These are phyloP conservation scores for Fusarium sp. DNA, from an alignment of 2,329 filamentous ascomycete species.

Conservation along the genomic window DNA sequence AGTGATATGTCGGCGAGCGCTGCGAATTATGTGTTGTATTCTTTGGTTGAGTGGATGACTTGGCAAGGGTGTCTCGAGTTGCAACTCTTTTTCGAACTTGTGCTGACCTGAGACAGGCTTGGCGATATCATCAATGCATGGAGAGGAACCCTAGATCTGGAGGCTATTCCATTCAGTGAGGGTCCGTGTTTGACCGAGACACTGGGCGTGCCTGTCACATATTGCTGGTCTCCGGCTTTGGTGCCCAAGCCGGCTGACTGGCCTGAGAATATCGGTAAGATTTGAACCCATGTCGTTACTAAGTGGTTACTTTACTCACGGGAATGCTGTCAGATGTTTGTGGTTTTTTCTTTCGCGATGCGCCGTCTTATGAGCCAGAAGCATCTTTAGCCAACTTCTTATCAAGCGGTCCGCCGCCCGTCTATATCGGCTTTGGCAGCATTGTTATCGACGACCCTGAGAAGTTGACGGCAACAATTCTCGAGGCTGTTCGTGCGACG, in stretches of 20 bases:
- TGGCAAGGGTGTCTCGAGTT: slow-evolving; percentile 81
- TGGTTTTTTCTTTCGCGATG: slow-evolving; percentile 72
- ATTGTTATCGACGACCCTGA: slow-evolving; percentile 78
- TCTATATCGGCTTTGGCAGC: slow-evolving; percentile 79
- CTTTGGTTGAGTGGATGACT: slow-evolving; percentile 78
- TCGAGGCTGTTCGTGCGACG: slow-evolving; percentile 69
- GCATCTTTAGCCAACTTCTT: slow-evolving; percentile 66
- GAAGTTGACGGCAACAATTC: slow-evolving; percentile 71
- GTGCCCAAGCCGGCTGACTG: slow-evolving; percentile 75
- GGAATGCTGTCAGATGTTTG: slow-evolving; percentile 53
- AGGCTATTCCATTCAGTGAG: slow-evolving; percentile 51
- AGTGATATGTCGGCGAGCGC: slow-evolving; percentile 39
- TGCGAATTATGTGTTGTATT: slow-evolving; percentile 77
- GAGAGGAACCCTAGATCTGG: slow-evolving; percentile 22
- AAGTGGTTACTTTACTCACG: rapidly evolving
- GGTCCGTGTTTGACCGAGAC: slow-evolving; percentile 75
- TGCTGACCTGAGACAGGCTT: background rate
- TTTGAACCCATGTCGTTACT: rapidly evolving
- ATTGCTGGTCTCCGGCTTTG: slow-evolving; percentile 78
- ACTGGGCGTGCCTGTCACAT: slow-evolving; percentile 77
- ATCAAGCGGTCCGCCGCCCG: slow-evolving; percentile 63
- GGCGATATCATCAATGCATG: slow-evolving; percentile 36
- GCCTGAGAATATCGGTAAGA: slow-evolving; percentile 65
- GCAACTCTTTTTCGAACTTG: too few species aligned
- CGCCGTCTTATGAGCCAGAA: slow-evolving; percentile 63